A percentile compares a stretch with the other conserved stretches of the same genome.
Conservation (phyloP, 805 yeast species). For the Saturnispora dispora region DNA sequence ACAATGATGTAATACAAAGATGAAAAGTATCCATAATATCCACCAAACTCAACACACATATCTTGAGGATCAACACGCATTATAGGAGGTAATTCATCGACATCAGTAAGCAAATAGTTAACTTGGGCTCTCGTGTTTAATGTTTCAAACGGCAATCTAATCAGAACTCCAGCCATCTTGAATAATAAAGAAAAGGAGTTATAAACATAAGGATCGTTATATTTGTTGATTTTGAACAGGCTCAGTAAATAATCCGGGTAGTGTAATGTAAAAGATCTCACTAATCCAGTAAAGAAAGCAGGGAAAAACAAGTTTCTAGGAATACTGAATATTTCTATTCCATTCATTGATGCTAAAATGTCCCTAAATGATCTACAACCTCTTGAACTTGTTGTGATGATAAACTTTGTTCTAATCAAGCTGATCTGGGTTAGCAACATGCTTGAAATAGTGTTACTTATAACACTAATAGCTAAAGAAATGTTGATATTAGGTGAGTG, state of each 20-base stretch:
- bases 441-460: constrained; percentile 67
- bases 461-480: constrained; percentile 57
- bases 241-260: constrained; percentile 48
- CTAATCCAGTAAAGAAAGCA: constrained; percentile 33
- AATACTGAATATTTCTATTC: constrained; percentile 31
- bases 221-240: constrained; percentile 56
- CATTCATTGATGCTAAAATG: constrained; percentile 44
- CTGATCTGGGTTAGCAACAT: constrained; percentile 72
- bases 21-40: constrained; percentile 45
- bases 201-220: constrained; percentile 51
- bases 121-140: constrained; percentile 78
- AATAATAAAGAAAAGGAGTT: constrained; percentile 50
- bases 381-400: constrained; percentile 43
- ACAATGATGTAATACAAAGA: constrained; percentile 41
- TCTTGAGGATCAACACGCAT: constrained; percentile 39
- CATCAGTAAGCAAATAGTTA: constrained; percentile 40
- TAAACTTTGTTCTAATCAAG: constrained; percentile 66
- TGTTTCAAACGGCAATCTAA: constrained; percentile 83
- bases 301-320: constrained; percentile 60
- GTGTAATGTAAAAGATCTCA: constrained; percentile 23
- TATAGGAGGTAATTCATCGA: constrained; percentile 29
- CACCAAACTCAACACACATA: constrained; percentile 51
- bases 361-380: constrained; percentile 62
- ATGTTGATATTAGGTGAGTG: constrained; percentile 70
- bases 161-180: constrained; percentile 58